phyloP scores from a whole-genome alignment of 2,329 filamentous ascomycete species.

The Trichophyton verrucosum region DNA sequence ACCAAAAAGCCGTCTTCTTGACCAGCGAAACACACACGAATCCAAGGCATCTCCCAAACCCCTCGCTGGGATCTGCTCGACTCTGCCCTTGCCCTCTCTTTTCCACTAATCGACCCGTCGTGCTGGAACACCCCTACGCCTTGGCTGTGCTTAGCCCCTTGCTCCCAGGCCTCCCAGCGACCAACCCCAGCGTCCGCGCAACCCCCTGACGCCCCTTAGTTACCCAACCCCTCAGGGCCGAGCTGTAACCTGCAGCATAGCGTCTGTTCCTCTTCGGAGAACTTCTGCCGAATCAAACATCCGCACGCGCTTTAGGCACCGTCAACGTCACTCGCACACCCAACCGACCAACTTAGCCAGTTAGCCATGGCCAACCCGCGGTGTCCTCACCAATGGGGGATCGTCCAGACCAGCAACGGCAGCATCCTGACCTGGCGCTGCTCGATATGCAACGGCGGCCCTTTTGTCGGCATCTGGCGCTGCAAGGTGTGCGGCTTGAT shows the following conservation, averaged over 20 bases:
- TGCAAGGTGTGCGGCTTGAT: slow-evolving; percentile 33
- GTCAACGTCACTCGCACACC: neutral
- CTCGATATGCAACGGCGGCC: slow-evolving; percentile 31
- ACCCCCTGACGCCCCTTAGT: neutral
- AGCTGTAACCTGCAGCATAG: neutral
- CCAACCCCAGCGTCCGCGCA: neutral
- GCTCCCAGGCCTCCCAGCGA: neutral
- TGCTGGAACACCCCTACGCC: neutral
- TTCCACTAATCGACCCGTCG: slow-evolving; percentile 2
- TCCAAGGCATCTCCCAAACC: neutral
- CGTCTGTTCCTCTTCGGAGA: neutral
- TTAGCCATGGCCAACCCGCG: slow-evolving; percentile 9
- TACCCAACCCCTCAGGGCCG: too few species aligned
- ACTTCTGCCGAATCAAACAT: neutral
- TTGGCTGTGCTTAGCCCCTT: neutral
- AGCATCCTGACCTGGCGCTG: slow-evolving; percentile 34
- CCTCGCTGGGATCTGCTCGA: neutral
- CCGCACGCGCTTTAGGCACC: neutral
- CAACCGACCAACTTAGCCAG: too few species aligned
- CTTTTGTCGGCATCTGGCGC: slow-evolving; percentile 32
- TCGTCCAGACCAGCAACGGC: slow-evolving; percentile 31
- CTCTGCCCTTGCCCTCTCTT: neutral
- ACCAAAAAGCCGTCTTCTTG: neutral
- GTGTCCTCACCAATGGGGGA: slow-evolving; percentile 16
- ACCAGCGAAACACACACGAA: neutral